Evolutionary conservation across 345 rosid species (phyloP), one percentile per base, ranked within the genome.

Genomic region (Hypericum androsaemum): DNA sequence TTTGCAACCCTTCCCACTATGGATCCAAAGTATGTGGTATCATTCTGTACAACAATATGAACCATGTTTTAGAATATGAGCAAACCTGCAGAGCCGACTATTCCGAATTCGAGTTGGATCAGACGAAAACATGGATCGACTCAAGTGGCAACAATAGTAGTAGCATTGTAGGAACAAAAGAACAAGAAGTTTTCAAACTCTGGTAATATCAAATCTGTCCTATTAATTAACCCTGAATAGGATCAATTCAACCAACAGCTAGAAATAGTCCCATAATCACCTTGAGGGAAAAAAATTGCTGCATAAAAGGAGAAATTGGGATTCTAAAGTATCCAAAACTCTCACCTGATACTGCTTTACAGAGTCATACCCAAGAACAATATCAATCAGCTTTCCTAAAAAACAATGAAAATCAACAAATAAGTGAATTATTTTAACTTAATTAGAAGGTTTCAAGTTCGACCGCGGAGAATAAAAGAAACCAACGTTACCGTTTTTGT

Each of bases 361-460:
- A 17, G 54, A 10, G 38, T 51, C 54, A n/a, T 51, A 51, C 12
- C 54, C 54, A 35, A 51, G 54, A 35, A 37, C 39, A n/a, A 51
- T 37, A 51, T 51, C 54, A 5, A 32, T 51, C 38, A 37, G 41
- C 38, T 51, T 51, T 37, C 54, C 54, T 51, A 41, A 41, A 22
- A 22, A 22, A 22, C 4, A 22, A 22, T 1, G 32, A 22, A 22
- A 22, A 22, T 22, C 32, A 22, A 22, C 32, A n/a, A n/a, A n/a
- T n/a, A n/a, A n/a, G n/a, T n/a, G n/a, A n/a, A n/a, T n/a, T n/a
- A n/a, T 22, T 22, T 22, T 22, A 22, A 22, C n/a, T n/a, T n/a
- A n/a, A n/a, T n/a, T n/a, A n/a, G n/a, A n/a, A n/a, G n/a, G 32
- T 22, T 4, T 22, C 32, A 4, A 22, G 32, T 22, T 22, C 32